Percentiles rank a stretch among this genome's conserved stretches.
Conservation (phyloP, 192 early-diverging fungal species). For the Chytriomyces hyalinus region DNA sequence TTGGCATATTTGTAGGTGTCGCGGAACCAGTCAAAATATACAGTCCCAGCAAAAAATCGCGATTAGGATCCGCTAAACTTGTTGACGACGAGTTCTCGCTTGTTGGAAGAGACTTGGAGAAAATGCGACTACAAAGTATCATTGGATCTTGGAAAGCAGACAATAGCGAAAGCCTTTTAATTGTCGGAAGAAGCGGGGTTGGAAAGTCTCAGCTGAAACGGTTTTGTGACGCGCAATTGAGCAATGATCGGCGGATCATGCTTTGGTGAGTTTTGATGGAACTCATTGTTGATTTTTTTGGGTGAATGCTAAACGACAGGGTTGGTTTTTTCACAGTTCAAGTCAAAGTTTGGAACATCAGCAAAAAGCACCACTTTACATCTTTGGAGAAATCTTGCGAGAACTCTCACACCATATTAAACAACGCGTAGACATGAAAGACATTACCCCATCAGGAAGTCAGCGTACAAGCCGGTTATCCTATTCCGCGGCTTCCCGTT, state of each 20-base stretch:
- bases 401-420: slow-evolving; percentile 28
- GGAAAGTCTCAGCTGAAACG: slow-evolving; percentile 22
- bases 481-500: neutral
- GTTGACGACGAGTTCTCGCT: slow-evolving; percentile 4
- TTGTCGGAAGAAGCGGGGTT: slow-evolving; percentile 28
- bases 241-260: neutral
- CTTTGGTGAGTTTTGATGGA: slow-evolving; percentile 3
- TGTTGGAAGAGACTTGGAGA: slow-evolving; percentile 25
- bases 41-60: slow-evolving; percentile 16
- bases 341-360: slow-evolving; percentile 32
- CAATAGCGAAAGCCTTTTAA: slow-evolving; percentile 9
- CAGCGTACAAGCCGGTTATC: slow-evolving; percentile 13
- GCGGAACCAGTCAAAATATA: slow-evolving; percentile 16
- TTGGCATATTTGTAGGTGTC: neutral
- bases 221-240: slow-evolving; percentile 13
- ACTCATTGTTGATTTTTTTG: neutral
- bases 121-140: slow-evolving; percentile 3
- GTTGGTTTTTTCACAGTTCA: neutral
- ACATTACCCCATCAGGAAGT: slow-evolving; percentile 15
- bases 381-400: slow-evolving; percentile 32
- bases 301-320: too few relatives aligned
- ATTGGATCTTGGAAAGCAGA: slow-evolving; percentile 5
- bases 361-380: slow-evolving; percentile 30
- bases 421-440: slow-evolving; percentile 12
- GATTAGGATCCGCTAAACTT: neutral